Evolutionary conservation across 2,329 filamentous ascomycete genomes (phyloP).

Genomic region (Phaeosphaeriaceae sp.): DNA sequence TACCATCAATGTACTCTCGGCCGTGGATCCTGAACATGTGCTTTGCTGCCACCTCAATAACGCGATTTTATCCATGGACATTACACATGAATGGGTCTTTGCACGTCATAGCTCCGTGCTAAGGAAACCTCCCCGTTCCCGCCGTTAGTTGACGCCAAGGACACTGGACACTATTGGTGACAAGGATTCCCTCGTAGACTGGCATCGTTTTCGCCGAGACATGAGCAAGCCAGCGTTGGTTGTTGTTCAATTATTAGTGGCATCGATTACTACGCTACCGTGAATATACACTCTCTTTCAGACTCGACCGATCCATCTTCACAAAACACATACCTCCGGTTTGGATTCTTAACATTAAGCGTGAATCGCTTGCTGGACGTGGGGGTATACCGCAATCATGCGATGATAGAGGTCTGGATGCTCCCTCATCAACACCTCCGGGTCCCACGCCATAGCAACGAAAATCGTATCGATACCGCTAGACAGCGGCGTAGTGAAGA

Average conservation of each 20-base stretch:
- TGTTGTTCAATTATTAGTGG: constrained; percentile 4
- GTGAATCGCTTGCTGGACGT: constrained; percentile 79
- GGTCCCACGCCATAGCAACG: constrained; percentile 73
- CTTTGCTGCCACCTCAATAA: constrained; percentile 10
- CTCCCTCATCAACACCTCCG: constrained; percentile 76
- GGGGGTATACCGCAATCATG: constrained; percentile 82
- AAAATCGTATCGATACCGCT: constrained; percentile 94
- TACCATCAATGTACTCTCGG: constrained; percentile 23
- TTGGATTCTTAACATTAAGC: constrained; percentile 38
- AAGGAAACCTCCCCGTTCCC: constrained; percentile 24
- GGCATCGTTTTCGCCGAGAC: not conserved
- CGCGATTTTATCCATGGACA: not conserved
- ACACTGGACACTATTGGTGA: constrained; percentile 19
- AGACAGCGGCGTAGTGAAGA: constrained; percentile 86
- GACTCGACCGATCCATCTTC: not conserved
- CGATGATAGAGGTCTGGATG: constrained; percentile 81
- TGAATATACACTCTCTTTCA: not conserved
- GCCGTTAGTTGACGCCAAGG: constrained; percentile 32
- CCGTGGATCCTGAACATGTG: constrained; percentile 28
- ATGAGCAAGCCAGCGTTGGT: constrained; percentile 7
- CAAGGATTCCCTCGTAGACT: constrained; percentile 16
- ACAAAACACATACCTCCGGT: not conserved
- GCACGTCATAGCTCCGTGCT: constrained; percentile 32
- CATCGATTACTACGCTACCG: constrained; percentile 8
- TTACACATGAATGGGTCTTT: too few species aligned